phyloP scores from a whole-genome alignment of 1,284 basidiomycete species.

The Papiliotrema laurentii region DNA sequence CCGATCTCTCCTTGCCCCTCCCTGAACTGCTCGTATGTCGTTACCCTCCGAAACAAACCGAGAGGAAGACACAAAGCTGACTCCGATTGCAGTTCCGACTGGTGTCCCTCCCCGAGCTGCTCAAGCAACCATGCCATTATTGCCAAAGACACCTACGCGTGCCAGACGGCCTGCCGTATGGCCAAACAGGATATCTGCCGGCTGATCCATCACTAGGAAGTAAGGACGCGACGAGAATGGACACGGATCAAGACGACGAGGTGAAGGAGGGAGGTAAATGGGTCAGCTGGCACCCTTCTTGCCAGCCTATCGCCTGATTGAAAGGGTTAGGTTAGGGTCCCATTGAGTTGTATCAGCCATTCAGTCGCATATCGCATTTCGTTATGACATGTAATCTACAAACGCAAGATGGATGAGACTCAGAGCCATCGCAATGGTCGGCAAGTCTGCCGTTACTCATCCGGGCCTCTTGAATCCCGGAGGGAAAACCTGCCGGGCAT shows the following conservation, averaged over 20 bases:
- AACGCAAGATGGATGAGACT: no score
- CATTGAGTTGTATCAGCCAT: neutral
- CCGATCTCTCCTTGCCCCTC: conserved; percentile 9
- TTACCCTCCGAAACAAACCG: no score
- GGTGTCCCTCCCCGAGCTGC: neutral
- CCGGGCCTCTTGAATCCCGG: conserved; percentile 31
- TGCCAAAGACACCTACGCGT: conserved; percentile 8
- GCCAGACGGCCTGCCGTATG: conserved; percentile 14
- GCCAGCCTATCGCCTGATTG: no score
- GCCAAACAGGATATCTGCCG: conserved; percentile 7
- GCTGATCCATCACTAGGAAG: no score
- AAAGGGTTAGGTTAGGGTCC: no score
- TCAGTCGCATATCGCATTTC: neutral
- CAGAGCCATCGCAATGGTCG: neutral
- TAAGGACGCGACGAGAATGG: neutral
- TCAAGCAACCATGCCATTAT: conserved; percentile 10
- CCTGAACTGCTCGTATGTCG: conserved; percentile 15
- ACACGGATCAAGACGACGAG: neutral
- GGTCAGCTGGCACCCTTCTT: conserved; percentile 20
- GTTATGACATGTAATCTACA: no score
- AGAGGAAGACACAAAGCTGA: neutral
- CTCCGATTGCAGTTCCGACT: conserved; percentile 12
- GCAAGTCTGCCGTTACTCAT: no score
- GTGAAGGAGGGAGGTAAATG: conserved; percentile 6
- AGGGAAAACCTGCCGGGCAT: conserved; percentile 70